Percentiles rank a stretch among this genome's conserved stretches.
Conservation (phyloP, 805 yeast genomes). For the Yamadazyma nakazawae region DNA sequence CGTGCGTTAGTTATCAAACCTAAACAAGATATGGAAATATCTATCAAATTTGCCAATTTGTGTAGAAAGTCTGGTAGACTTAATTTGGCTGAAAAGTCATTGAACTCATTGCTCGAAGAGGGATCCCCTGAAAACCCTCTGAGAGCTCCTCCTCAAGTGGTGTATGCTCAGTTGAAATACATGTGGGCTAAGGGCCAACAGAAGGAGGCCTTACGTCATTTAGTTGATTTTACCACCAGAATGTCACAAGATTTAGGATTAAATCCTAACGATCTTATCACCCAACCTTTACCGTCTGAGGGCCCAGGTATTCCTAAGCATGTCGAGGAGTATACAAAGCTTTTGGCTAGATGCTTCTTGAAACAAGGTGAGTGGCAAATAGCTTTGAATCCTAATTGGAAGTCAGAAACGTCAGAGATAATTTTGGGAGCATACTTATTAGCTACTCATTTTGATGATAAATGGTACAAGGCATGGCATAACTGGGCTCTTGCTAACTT, state of each 20-base stretch:
- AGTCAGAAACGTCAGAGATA: slow-evolving; percentile 69
- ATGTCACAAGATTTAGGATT: slow-evolving; percentile 87
- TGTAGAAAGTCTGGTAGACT: slow-evolving; percentile 92
- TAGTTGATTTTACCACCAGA: slow-evolving; percentile 86
- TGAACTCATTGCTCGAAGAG: slow-evolving; percentile 74
- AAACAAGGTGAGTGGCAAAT: slow-evolving; percentile 99
- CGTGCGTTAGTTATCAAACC: slow-evolving; percentile 92
- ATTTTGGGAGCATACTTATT: slow-evolving; percentile 87
- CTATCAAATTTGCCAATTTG: slow-evolving; percentile 96
- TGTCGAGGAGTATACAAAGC: slow-evolving; percentile 75
- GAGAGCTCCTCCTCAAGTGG: slow-evolving; percentile 93
- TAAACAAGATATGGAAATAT: slow-evolving; percentile 93
- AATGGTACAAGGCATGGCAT: slow-evolving; percentile 99
- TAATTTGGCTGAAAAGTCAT: slow-evolving; percentile 88
- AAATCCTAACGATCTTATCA: slow-evolving; percentile 80
- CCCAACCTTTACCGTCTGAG: slow-evolving; percentile 77
- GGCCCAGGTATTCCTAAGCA: slow-evolving; percentile 70
- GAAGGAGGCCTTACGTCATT: slow-evolving; percentile 77
- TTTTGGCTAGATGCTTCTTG: slow-evolving; percentile 89
- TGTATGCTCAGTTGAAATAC: slow-evolving; percentile 92
- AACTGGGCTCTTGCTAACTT: slow-evolving; percentile 98
- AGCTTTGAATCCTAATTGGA: slow-evolving; percentile 75
- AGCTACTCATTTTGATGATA: slow-evolving; percentile 90
- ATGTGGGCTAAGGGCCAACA: slow-evolving; percentile 96
- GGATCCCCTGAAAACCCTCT: slow-evolving; percentile 63